These are phyloP conservation scores for Penicillium verrucosum DNA, from an alignment of 2,329 filamentous ascomycete species.

Conservation along the genomic window DNA sequence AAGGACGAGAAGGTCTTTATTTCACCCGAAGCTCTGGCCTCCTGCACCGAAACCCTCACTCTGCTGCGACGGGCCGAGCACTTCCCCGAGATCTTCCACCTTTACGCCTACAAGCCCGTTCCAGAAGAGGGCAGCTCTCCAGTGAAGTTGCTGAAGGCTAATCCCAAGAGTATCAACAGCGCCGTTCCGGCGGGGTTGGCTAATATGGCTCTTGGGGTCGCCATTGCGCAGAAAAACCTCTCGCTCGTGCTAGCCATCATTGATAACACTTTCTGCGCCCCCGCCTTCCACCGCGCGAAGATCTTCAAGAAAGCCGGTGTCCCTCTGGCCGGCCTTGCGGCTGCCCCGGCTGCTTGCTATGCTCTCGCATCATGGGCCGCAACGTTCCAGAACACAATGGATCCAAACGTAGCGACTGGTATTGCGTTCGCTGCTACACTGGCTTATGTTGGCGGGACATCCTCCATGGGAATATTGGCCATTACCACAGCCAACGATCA, in stretches of 20 bases:
- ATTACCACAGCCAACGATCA: constrained; percentile 88
- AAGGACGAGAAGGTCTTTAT: constrained; percentile 76
- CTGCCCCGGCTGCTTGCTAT: constrained; percentile 51
- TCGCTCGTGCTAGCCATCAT: constrained; percentile 75
- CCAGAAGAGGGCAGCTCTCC: constrained; percentile 60
- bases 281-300: constrained; percentile 44
- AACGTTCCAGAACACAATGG: constrained; percentile 70
- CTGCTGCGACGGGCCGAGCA: constrained; percentile 69
- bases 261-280: constrained; percentile 53
- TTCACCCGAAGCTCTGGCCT: constrained; percentile 65
- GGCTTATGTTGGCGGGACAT: constrained; percentile 78
- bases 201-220: constrained; percentile 70
- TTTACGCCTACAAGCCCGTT: constrained; percentile 80
- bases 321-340: constrained; percentile 39
- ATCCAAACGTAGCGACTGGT: constrained; percentile 67
- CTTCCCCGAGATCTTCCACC: constrained; percentile 72
- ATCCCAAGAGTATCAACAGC: constrained; percentile 65
- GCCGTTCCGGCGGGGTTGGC: constrained; percentile 71
- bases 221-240: constrained; percentile 75
- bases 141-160: constrained; percentile 59
- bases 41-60: constrained; percentile 74
- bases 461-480: constrained; percentile 77
- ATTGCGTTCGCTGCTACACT: constrained; percentile 77
- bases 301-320: constrained; percentile 43
- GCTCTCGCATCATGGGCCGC: constrained; percentile 66